phyloP scores from a whole-genome alignment of 176 grass and related monocot species.

The Oryza glumipatula region DNA sequence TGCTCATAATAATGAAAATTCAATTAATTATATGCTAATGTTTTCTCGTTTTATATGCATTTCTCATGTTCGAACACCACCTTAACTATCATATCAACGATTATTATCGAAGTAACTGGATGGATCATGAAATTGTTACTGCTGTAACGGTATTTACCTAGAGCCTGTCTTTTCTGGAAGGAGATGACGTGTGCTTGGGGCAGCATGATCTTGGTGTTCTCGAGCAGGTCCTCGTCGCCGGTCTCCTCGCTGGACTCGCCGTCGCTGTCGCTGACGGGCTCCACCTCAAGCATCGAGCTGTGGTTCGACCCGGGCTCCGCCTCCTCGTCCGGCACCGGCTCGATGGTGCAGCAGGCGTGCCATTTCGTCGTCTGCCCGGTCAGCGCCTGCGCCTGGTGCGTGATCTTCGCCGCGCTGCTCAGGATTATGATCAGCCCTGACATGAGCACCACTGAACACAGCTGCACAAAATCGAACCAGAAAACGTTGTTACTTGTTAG shows the following conservation, averaged over 20 bases:
- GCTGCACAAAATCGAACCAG: slow-evolving; percentile 37
- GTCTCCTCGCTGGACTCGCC: slow-evolving; percentile 51
- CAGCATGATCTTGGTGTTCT: slow-evolving; percentile 60
- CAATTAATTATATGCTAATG: no score
- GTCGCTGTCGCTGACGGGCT: slow-evolving; percentile 6
- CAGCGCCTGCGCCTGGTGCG: slow-evolving; percentile 88
- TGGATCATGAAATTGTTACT: not conserved
- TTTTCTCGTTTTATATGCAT: no score
- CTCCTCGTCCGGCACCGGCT: slow-evolving; percentile 33
- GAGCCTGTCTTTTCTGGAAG: slow-evolving; percentile 93
- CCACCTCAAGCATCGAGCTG: slow-evolving; percentile 39
- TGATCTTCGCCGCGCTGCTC: slow-evolving; percentile 89
- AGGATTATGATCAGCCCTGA: slow-evolving; percentile 83
- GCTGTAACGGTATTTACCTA: slow-evolving; percentile 43
- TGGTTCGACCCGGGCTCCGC: slow-evolving; percentile 16
- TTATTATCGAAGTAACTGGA: not conserved
- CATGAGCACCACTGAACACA: slow-evolving; percentile 84
- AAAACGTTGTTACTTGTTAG: no score
- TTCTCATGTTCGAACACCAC: no score
- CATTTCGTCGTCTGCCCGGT: slow-evolving; percentile 90
- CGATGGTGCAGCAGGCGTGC: slow-evolving; percentile 96
- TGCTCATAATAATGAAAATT: no score
- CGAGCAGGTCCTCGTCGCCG: slow-evolving; percentile 70
- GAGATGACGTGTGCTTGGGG: slow-evolving; percentile 54
- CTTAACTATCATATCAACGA: no score